Base-by-base conservation (phyloP, 2,329 filamentous ascomycete genomes). In the Zymoseptoria passerinii region DNA sequence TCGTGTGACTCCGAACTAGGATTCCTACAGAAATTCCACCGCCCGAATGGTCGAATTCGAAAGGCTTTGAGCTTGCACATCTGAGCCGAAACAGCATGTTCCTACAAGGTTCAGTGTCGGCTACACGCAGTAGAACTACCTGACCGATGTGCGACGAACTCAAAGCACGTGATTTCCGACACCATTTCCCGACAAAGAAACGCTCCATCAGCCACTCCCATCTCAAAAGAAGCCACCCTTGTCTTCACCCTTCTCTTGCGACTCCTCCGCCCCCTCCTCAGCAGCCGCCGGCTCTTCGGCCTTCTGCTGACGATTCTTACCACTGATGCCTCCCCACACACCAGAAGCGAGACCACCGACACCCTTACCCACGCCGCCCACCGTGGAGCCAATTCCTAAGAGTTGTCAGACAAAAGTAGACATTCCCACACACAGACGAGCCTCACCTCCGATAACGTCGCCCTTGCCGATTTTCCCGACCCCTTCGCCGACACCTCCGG, bases 401-500 rank as follows among this genome's bases (percentile, higher is more conserved):
- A 50, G 1, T 18, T 50, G 48, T 55, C 20, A 50, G 48, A 48
- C 4, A 1, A 16, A 3, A 13, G 16, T 7, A n/a, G 35, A 44
- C 13, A 20, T 2, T 19, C 2, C 8, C 13, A 8, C 9, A 18
- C n/a, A n/a, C 2, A 18, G 4, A 54, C n/a, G 27, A 18, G 49
- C 13, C 54, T n/a, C 27, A 2, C 75, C 75, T 1, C 76, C 76
- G 23, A 77, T 66, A 1, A 78, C 65, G 64, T 78, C 74, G 0
- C 76, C 76, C 52, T 73, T 74, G 0, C 76, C 75, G 1, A 78
- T 55, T 61, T 76, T 76, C 2, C 72, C 73, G 4, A 78, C 74
- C 1, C 76, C 75, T n/a, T 75, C 74, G 4, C 76, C 76, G 2
- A 78, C 53, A 2, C 76, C 76, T 3, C 72, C 68, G 10, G 59